Evolutionary conservation across 169 alveolate genomes (phyloP), one percentile per base, ranked within the genome.

Genomic region (Plasmodium billcollinsi): DNA sequence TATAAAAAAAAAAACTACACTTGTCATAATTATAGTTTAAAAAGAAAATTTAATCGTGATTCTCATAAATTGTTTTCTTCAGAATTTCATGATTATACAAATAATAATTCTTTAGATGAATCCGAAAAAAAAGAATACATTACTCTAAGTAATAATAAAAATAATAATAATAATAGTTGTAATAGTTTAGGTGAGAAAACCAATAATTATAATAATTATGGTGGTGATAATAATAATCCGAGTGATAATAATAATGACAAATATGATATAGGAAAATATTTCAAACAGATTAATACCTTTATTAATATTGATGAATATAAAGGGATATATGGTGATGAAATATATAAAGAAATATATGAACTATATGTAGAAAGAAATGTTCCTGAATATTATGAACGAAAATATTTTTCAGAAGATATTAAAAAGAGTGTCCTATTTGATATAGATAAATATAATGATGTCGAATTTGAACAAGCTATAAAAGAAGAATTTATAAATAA

Each of bases 371-470:
- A 67, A 24, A 88, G 80, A 65, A 39, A 73, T 15, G 49, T 73
- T 45, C 80, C 86, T 29, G 74, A 88, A 73, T 49, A 69, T 52
- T 73, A 80, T 49, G 88, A 88, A 69, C 33, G 73, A 15, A 24
- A 24, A 61, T 73, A 45, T 62, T 75, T 88, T 73, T 63, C 15
- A 1, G 66, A 73, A 49, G 26, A 4, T 20, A 33, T 75, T 43
- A 43, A 73, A 26, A 88, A 88, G 43, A 80, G 93, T 75, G 56
- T 88, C 26, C 52, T 75, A 26, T 88, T 88, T 62, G 72, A 88
- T 56, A 67, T 88, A 8, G 73, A 75, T 70, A 70, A 71, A 62
- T 75, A 88, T 80, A 73, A 75, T 58, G 88, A 75, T 11, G 14
- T 14, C n/a, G 58, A 73, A 50, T 73, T 75, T 26, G 67, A 73